Conservation (phyloP, 192 early-diverging fungal species). For the Rhizophlyctis rosea region DNA sequence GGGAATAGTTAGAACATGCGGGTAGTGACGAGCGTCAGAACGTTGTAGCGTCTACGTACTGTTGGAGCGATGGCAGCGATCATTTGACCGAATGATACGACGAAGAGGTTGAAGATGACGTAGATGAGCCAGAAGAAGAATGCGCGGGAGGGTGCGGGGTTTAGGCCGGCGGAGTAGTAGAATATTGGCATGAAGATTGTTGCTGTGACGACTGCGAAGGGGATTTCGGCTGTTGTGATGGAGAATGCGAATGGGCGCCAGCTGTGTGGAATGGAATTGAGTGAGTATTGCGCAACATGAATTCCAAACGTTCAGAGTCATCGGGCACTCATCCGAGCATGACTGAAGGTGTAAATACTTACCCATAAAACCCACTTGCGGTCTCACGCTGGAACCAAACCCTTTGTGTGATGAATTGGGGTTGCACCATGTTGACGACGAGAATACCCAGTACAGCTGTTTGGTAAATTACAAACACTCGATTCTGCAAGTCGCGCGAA, state of each 20-base stretch:
- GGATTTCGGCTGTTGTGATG: conserved; percentile 58
- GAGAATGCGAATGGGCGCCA: conserved; percentile 63
- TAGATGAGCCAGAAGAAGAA: conserved; percentile 62
- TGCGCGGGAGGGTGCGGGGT: conserved; percentile 40
- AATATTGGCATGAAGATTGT: conserved; percentile 52
- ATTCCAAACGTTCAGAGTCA: background rate
- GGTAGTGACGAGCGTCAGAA: background rate
- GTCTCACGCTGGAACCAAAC: conserved; percentile 59
- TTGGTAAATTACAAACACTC: conserved; percentile 70
- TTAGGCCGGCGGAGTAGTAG: conserved; percentile 63
- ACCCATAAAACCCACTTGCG: conserved; percentile 59
- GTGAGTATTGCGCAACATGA: background rate
- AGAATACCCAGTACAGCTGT: conserved; percentile 64
- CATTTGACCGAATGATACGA: conserved; percentile 55
- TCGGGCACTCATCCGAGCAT: background rate
- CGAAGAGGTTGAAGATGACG: conserved; percentile 50
- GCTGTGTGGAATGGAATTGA: too few relatives aligned
- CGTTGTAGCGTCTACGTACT: background rate
- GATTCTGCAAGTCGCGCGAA: conserved; percentile 59
- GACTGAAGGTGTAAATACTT: background rate
- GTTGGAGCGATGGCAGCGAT: conserved; percentile 31
- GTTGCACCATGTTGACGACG: conserved; percentile 68
- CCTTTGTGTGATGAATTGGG: conserved; percentile 59
- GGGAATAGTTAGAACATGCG: background rate
- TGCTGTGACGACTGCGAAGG: conserved; percentile 54